These are phyloP conservation scores for Choiromyces venosus DNA, from an alignment of 495 filamentous ascomycete genomes.

Conservation along the genomic window DNA sequence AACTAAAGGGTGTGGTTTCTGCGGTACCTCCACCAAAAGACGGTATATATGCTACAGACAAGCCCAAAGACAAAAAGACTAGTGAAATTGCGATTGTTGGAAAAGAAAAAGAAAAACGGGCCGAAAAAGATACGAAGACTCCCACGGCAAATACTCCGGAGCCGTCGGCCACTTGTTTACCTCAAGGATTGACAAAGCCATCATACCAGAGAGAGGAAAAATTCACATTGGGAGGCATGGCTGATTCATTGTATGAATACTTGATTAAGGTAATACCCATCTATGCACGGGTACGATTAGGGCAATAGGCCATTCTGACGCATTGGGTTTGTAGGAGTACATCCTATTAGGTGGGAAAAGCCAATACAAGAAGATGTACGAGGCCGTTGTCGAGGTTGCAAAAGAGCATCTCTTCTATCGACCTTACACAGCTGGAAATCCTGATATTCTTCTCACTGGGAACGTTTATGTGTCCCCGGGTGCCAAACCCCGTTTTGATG, in stretches of 20 bases:
- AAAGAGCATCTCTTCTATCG: conserved; percentile 75
- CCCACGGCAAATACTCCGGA: background rate
- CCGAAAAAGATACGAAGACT: conserved; percentile 6
- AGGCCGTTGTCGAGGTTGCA: conserved; percentile 61
- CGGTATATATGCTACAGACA: background rate
- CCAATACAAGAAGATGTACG: conserved; percentile 80
- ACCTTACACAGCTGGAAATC: conserved; percentile 54
- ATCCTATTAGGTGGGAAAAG: conserved; percentile 74
- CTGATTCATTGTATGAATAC: conserved; percentile 94
- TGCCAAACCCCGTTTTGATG: conserved; percentile 23
- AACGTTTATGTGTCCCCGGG: conserved; percentile 44
- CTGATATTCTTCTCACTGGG: conserved; percentile 70
- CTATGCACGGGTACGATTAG: conserved; percentile 57
- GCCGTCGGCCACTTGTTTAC: conserved; percentile 25
- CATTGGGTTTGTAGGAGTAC: conserved; percentile 45
- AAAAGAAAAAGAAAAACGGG: conserved; percentile 21
- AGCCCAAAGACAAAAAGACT: background rate
- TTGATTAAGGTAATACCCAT: conserved; percentile 63
- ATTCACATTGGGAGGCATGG: conserved; percentile 75
- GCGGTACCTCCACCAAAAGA: conserved; percentile 4
- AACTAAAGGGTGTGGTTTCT: background rate
- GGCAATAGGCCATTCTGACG: conserved; percentile 42
- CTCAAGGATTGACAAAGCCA: conserved; percentile 27
- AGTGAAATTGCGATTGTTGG: conserved; percentile 9
- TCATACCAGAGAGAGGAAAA: conserved; percentile 28